Evolutionary conservation across 1,284 basidiomycete species (phyloP), one percentile per base, ranked within the genome.

Genomic region (Cystobasidiaceae sp.): DNA sequence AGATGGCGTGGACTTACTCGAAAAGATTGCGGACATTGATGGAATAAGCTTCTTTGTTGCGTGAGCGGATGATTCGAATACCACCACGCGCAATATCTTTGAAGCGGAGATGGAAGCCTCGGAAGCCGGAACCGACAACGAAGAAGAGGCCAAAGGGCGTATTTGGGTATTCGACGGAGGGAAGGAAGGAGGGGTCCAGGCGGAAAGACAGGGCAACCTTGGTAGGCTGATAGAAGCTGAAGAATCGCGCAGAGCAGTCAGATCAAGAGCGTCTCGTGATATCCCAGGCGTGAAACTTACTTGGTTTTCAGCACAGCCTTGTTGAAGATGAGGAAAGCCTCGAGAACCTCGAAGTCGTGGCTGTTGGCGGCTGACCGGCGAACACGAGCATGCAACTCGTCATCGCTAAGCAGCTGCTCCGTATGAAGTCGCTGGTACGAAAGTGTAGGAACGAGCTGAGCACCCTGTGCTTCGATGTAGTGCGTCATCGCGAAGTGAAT

Each of bases 171-270:
- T 98, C 96, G 63, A 89, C 82, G 72, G 91, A 89, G 30, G 96
- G 94, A 51, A 99, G 79, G 83, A 99, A 99, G 68, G 85, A 84
- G 0, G 93, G 91, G 61, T 90, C 86, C 54, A 99, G 84, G 61
- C 96, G 88, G 90, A 98, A 98, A 17, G 91, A 93, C 60, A 99
- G 80, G 8, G 96, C 93, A 41, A 97, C 92, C 80, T 97, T 97
- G 49, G 93, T 97, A 3, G 93, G 92, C 75, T 94, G 93, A 80
- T 96, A 97, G 77, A 97, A 97, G 75, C 54, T 57, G 34, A n/a
- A 33, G 8, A 50, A 2, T 32, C 45, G 17, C 39, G 19, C 0
- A 46, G 19, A 39, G 44, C 33, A 11, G 28, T n/a, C 1, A 0
- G 28, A 17, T 15, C 9, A 17, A 37, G n/a, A n/a, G n/a, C n/a